These are phyloP conservation scores for Alloteropsis semialata DNA, from an alignment of 176 grass and related monocot species.

Conservation along the genomic window DNA sequence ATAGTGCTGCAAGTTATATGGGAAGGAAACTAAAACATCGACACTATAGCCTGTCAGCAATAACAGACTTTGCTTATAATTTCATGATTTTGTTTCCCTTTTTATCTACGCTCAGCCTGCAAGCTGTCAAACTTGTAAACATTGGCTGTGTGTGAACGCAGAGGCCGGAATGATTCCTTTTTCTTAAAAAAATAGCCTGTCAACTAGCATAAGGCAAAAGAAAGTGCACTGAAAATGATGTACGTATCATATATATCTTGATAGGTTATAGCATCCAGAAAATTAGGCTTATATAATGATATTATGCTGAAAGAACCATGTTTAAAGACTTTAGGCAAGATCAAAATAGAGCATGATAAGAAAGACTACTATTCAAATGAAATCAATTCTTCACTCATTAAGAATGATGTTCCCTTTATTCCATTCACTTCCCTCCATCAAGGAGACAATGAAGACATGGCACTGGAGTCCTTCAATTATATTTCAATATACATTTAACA, in stretches of 20 bases:
- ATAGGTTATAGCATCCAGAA: background rate
- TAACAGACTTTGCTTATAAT: no score
- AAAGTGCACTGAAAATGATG: constrained; percentile 3
- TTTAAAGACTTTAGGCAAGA: constrained; percentile 2
- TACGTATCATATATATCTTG: background rate
- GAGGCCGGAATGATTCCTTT: no score
- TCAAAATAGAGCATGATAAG: background rate
- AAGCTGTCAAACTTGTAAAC: no score
- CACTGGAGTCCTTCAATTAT: background rate
- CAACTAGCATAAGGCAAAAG: background rate
- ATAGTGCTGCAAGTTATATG: background rate
- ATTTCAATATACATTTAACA: constrained; percentile 1
- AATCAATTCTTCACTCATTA: background rate
- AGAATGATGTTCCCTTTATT: constrained; percentile 14
- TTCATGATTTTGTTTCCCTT: no score
- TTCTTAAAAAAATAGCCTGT: background rate
- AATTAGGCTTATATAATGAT: constrained; percentile 2
- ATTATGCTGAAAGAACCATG: background rate
- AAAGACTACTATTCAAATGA: background rate
- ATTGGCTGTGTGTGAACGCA: no score
- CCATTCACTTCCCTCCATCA: background rate
- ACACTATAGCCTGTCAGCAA: background rate
- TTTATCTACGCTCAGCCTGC: no score
- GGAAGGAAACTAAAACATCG: background rate
- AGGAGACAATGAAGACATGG: no score